Evolutionary conservation across 306 rosid genomes (phyloP).

Genomic region (Pachyrhizus erosus): DNA sequence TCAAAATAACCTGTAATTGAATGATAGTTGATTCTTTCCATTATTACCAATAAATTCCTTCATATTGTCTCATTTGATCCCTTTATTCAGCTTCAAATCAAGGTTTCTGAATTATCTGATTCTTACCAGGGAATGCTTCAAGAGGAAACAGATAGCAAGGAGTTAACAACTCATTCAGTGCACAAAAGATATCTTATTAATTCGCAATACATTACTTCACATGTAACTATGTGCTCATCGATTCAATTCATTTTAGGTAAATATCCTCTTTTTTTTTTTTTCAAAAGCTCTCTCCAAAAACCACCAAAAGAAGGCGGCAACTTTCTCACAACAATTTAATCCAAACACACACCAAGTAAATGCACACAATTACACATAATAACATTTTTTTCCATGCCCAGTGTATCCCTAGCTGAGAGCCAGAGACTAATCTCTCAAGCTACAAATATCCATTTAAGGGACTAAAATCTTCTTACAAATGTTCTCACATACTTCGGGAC

Average conservation of each 20-base stretch:
- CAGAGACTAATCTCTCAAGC: not conserved
- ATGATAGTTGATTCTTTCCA: conserved; percentile 37
- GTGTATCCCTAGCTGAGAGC: not conserved
- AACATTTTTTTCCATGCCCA: not conserved
- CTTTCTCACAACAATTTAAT: not conserved
- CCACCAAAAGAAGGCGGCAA: not conserved
- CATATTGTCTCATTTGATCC: conserved; percentile 41
- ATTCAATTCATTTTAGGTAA: not conserved
- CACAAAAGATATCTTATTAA: not conserved
- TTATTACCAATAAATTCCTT: conserved; percentile 34
- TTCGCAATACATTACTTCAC: not conserved
- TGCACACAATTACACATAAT: not conserved
- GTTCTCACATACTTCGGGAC: no score
- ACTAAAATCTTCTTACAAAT: not conserved
- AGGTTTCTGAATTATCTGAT: conserved; percentile 31
- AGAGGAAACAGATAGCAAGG: conserved; percentile 27
- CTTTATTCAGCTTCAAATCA: conserved; percentile 42
- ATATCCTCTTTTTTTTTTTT: not conserved
- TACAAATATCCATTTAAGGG: not conserved
- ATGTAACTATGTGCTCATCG: not conserved
- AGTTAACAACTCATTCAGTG: conserved; percentile 14
- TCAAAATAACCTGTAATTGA: conserved; percentile 38
- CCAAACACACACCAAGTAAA: not conserved
- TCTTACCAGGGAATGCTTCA: conserved; percentile 38
- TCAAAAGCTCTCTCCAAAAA: not conserved